Percentiles rank a stretch among this genome's conserved stretches.
These are phyloP conservation scores for Yamadazyma olivae DNA, from an alignment of 805 yeast genomes.

Conservation along the genomic window DNA sequence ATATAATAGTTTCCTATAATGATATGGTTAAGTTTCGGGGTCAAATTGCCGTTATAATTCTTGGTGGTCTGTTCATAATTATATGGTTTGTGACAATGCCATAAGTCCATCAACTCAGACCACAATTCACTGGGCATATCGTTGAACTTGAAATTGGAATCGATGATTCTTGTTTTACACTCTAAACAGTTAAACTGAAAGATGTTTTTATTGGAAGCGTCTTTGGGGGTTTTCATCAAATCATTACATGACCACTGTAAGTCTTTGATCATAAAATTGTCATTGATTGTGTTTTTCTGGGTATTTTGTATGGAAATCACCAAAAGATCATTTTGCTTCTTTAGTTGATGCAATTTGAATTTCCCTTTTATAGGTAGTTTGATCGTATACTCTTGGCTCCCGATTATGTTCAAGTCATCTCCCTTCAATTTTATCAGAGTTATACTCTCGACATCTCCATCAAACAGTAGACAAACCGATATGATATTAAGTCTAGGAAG, in stretches of 20 bases:
- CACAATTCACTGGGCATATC: slow-evolving; percentile 91
- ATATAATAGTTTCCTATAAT: slow-evolving; percentile 61
- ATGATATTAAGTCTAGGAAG: slow-evolving; percentile 21
- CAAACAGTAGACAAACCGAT: background rate
- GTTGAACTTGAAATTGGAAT: slow-evolving; percentile 31
- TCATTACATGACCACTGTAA: slow-evolving; percentile 44
- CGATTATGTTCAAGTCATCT: too few relatives aligned
- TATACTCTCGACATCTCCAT: background rate
- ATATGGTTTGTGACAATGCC: slow-evolving; percentile 92
- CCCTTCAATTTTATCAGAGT: too few relatives aligned
- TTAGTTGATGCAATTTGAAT: slow-evolving; percentile 1
- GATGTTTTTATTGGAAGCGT: slow-evolving; percentile 13
- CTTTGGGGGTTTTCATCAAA: slow-evolving; percentile 32
- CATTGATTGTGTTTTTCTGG: background rate
- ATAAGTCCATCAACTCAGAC: slow-evolving; percentile 94
- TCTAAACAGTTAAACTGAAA: slow-evolving; percentile 29
- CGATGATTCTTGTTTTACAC: slow-evolving; percentile 28
- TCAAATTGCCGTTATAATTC: slow-evolving; percentile 39
- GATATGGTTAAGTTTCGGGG: slow-evolving; percentile 40
- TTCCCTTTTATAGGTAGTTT: slow-evolving; percentile 2
- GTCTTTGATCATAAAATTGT: slow-evolving; percentile 8
- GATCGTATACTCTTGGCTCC: too few relatives aligned
- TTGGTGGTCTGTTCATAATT: slow-evolving; percentile 15
- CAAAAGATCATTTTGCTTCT: background rate
- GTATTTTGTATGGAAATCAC: too few relatives aligned